Conservation (phyloP, 306 rosid genomes). For the Inga oerstediana region DNA sequence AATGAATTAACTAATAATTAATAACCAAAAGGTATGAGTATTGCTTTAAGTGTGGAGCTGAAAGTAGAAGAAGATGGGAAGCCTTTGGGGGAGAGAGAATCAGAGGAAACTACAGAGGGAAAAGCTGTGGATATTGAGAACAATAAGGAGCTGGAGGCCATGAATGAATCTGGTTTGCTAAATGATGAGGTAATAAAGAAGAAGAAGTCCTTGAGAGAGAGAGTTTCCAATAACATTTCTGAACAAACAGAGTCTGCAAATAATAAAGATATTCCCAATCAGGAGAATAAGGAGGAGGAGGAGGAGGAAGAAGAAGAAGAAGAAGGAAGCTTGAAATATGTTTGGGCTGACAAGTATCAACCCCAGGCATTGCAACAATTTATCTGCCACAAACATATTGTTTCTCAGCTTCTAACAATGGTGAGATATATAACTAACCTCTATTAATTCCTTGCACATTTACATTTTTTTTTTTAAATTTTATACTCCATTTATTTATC, state of each 20-base stretch:
- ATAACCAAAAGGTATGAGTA: background rate
- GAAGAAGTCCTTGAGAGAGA: slow-evolving; percentile 30
- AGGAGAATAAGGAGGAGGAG: background rate
- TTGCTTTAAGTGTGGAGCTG: background rate
- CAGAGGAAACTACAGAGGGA: slow-evolving; percentile 12
- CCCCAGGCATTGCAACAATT: slow-evolving; percentile 63
- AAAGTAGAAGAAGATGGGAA: slow-evolving; percentile 43
- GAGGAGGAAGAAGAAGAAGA: background rate
- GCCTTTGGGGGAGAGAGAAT: slow-evolving; percentile 60
- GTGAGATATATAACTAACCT: slow-evolving; percentile 31
- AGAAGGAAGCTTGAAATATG: slow-evolving; percentile 27
- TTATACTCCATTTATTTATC: background rate
- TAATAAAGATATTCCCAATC: background rate
- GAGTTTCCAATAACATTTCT: background rate
- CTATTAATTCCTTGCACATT: background rate
- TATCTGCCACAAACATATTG: slow-evolving; percentile 67
- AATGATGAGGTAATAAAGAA: slow-evolving; percentile 37
- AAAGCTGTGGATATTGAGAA: background rate
- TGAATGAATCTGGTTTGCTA: background rate
- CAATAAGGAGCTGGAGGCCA: slow-evolving; percentile 16
- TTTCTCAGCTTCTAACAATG: slow-evolving; percentile 50
- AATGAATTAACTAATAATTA: background rate
- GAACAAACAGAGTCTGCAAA: slow-evolving; percentile 1
- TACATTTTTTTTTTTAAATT: too few species aligned
- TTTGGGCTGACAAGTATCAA: slow-evolving; percentile 69